Base-by-base conservation (phyloP, 2,329 filamentous ascomycete species). In the Xylariaceae sp. region DNA sequence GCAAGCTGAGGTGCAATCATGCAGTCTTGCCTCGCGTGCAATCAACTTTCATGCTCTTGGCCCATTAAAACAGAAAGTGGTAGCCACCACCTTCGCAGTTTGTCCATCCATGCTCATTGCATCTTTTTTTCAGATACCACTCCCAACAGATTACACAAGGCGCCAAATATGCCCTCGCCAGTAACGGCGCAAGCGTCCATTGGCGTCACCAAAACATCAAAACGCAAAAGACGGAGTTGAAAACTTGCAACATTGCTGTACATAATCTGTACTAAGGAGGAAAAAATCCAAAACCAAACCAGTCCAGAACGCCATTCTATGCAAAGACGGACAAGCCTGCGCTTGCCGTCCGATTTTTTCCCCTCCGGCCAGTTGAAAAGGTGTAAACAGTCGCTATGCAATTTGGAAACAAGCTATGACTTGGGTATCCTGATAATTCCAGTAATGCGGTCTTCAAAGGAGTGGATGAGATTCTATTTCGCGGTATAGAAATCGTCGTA, bases 381-480 rank as follows among this genome's bases (percentile, higher is more conserved):
- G 52, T 64, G 59, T 67, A 73, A 74, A 74, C 72, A 77, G 74
- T 75, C 76, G 78, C 77, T 79, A 80, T 80, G 77, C 77, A 79
- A 70, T 76, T 74, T 74, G 72, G 73, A 60, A 71, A 74, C 52
- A 73, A 69, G 68, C 72, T 64, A 67, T 58, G 56, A 48, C 48
- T 54, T 49, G 64, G 67, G 65, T 68, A 69, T 71, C 66, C 54
- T 66, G 57, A 58, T 63, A 61, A 64, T 66, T 64, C 61, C 67
- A 61, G 67, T 62, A 62, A 63, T 67, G 63, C 62, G 63, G 61
- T 59, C 54, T 61, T 63, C 44, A 48, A 70, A 68, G 68, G 69
- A 72, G 65, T 61, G 67, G 68, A 64, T 66, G 63, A 69, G 63
- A 69, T 69, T 67, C 64, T 69, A 67, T 68, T n/a, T 61, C 53